Conservation (phyloP, 2,329 filamentous ascomycete genomes). For the Fusarium piperis region DNA sequence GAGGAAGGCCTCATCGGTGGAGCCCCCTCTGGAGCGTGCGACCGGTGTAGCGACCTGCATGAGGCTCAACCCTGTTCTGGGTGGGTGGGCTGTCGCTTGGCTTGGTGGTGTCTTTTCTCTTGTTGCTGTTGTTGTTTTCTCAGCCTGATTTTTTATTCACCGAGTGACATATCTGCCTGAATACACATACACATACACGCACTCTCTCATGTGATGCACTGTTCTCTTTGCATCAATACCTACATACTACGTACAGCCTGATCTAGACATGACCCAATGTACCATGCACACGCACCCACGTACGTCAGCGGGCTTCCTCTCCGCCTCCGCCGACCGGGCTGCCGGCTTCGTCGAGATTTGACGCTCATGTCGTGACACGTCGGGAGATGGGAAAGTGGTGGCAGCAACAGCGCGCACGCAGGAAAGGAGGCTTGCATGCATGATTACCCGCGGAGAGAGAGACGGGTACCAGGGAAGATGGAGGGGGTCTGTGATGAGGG, state of each 20-base stretch:
- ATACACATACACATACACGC: too few relatives aligned
- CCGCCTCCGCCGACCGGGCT: not conserved
- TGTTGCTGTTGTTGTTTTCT: not conserved
- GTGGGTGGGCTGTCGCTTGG: not conserved
- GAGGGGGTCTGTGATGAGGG: slow-evolving; percentile 5
- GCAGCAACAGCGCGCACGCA: not conserved
- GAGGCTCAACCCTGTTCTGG: slow-evolving; percentile 23
- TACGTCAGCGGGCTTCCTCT: not conserved
- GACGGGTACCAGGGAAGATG: slow-evolving; percentile 21
- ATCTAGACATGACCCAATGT: not conserved
- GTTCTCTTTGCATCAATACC: too few relatives aligned
- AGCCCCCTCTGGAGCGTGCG: slow-evolving; percentile 9
- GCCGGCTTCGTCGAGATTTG: not conserved
- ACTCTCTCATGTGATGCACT: not conserved
- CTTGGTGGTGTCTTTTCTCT: not conserved
- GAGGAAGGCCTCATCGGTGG: slow-evolving; percentile 33
- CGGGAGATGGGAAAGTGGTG: slow-evolving; percentile 16
- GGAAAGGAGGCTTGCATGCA: slow-evolving; percentile 19
- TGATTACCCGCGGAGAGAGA: slow-evolving; percentile 14
- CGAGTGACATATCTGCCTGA: not conserved
- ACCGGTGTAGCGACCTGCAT: slow-evolving; percentile 31
- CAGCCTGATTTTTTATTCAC: not conserved
- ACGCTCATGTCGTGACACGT: slow-evolving; percentile 13
- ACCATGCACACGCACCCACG: not conserved
- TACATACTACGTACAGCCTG: too few relatives aligned